phyloP scores from a whole-genome alignment of 2,329 filamentous ascomycete genomes.

The Microsporum canis region DNA sequence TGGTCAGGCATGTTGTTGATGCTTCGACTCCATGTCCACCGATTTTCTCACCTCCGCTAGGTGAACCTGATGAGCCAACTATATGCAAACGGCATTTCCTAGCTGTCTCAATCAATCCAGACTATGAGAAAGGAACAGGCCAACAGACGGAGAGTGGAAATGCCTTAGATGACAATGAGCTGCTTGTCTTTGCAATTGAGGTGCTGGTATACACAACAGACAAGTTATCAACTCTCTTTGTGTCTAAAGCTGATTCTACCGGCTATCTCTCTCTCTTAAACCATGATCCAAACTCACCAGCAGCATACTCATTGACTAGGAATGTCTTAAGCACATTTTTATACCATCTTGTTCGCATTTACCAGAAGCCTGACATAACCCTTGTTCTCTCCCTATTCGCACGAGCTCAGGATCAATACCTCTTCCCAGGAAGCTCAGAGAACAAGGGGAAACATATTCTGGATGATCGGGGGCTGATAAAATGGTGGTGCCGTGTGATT shows the following conservation, averaged over 20 bases:
- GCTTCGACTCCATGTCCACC: conserved; percentile 62
- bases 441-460: conserved; percentile 80
- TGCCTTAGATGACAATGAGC: conserved; percentile 30
- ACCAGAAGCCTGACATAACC: conserved; percentile 53
- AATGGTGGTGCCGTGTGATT: conserved; percentile 89
- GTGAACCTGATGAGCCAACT: conserved; percentile 60
- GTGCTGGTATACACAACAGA: conserved; percentile 76
- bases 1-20: conserved; percentile 76
- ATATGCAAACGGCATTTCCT: conserved; percentile 79
- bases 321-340: conserved; percentile 65
- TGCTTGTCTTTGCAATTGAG: conserved; percentile 75
- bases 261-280: conserved; percentile 64
- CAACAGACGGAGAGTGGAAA: conserved; percentile 20
- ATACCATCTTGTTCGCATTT: conserved; percentile 57
- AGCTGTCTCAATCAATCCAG: conserved; percentile 41
- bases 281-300: conserved; percentile 45
- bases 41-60: conserved; percentile 68
- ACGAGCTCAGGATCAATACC: conserved; percentile 79
- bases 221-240: conserved; percentile 74
- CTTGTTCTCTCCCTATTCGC: conserved; percentile 84
- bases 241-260: conserved; percentile 94
- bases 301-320: conserved; percentile 48
- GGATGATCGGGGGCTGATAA: conserved; percentile 78
- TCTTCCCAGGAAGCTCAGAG: conserved; percentile 85
- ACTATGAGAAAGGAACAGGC: neutral